Percentiles rank a stretch among this genome's conserved stretches.
Conservation (phyloP, 2,329 filamentous ascomycete genomes). For the Aaosphaeria arxii region DNA sequence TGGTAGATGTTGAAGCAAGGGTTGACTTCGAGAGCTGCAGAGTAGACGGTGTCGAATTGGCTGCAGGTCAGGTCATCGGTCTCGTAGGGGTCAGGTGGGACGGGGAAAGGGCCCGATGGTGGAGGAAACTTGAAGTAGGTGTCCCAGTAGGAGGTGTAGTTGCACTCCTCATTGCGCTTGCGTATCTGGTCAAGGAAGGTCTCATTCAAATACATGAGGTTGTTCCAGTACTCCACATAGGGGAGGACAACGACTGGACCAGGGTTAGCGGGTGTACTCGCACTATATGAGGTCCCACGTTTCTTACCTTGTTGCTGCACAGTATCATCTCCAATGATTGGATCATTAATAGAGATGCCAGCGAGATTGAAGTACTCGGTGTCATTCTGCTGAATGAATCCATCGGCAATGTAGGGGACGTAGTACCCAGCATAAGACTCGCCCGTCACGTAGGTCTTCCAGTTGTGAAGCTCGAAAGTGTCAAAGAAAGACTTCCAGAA, state of each 20-base stretch:
- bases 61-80: slow-evolving; percentile 33
- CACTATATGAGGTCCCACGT: no score
- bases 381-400: slow-evolving; percentile 53
- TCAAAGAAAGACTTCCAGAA: slow-evolving; percentile 57
- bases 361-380: slow-evolving; percentile 51
- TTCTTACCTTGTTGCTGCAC: slow-evolving; percentile 34
- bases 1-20: slow-evolving; percentile 53
- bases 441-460: slow-evolving; percentile 54
- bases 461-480: slow-evolving; percentile 52
- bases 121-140: slow-evolving; percentile 42
- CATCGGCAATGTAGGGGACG: slow-evolving; percentile 56
- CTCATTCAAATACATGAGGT: slow-evolving; percentile 43
- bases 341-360: slow-evolving; percentile 51
- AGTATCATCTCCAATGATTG: slow-evolving; percentile 42
- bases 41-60: slow-evolving; percentile 39
- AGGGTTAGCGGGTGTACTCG: background rate
- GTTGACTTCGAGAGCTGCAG: slow-evolving; percentile 42
- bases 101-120: slow-evolving; percentile 23
- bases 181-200: slow-evolving; percentile 38
- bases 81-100: slow-evolving; percentile 15
- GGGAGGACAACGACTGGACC: slow-evolving; percentile 27
- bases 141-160: slow-evolving; percentile 34
- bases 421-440: slow-evolving; percentile 53
- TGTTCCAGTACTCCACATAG: slow-evolving; percentile 40
- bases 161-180: slow-evolving; percentile 30